Base-by-base conservation (phyloP, 148 eudicot genomes). In the Arbutus unedo region DNA sequence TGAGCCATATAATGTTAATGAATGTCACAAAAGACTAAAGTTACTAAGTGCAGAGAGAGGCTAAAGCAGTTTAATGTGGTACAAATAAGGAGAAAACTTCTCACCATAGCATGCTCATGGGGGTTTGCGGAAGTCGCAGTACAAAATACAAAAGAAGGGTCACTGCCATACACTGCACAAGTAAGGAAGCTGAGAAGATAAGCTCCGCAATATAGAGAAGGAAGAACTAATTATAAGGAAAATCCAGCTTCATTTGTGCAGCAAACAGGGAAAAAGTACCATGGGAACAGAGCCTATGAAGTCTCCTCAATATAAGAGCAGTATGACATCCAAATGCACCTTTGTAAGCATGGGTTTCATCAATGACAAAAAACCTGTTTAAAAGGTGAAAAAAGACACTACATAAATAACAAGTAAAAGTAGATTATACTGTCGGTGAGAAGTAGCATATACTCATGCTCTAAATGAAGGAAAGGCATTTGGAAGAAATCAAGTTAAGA, bases 121-220 rank as follows among this genome's bases (percentile, higher is more conserved):
- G 99, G 97, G 64, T 96, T 96, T 18, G 92, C 98, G 81, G 99
- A 94, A 84, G 99, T 96, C 67, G 99, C 99, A 81, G 99, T 94
- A 62, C 92, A 94, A 86, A 94, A 92, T 53, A 96, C 86, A 87
- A 93, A 96, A 75, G 98, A 89, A 81, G 99, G 99, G 77, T 91
- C 82, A 74, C 93, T 90, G 49, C 99, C 94, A 87, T 94, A 96
- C 59, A 92, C 99, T 96, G 97, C 93, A 94, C 45, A 76, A 79
- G 76, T 71, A 86, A 83, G 75, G 75, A 84, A 16, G 79, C 11
- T 81, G 18, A 83, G 83, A 48, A 81, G 73, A 23, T 55, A 74
- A 76, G 50, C 79, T 74, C 66, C 8, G 60, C 50, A 62, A 44
- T 55, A 60, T 23, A 75, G 9, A 76, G 31, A 60, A 57, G 8